A percentile compares a stretch with the other conserved stretches of the same genome.
These are phyloP conservation scores for Fusarium scirpi DNA, from an alignment of 2,329 filamentous ascomycete species.

Conservation along the genomic window DNA sequence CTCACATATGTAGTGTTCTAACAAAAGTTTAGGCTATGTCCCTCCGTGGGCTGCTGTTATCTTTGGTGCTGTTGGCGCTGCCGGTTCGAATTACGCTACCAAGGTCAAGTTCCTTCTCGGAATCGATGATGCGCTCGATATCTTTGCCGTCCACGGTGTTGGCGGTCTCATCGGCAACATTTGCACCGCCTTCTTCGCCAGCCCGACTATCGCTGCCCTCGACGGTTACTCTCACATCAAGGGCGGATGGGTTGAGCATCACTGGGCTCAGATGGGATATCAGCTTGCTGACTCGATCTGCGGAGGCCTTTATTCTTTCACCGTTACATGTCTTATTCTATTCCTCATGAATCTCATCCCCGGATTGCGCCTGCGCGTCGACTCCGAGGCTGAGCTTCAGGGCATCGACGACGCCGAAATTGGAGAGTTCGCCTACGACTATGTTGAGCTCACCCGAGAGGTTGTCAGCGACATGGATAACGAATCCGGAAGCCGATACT, in stretches of 20 bases:
- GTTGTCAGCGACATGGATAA: constrained; percentile 61
- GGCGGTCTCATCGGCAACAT: constrained; percentile 85
- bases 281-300: constrained; percentile 85
- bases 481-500: constrained; percentile 59
- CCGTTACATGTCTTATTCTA: constrained; percentile 81
- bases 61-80: constrained; percentile 80
- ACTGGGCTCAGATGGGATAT: constrained; percentile 87
- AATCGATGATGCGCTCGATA: constrained; percentile 88
- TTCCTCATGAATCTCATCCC: constrained; percentile 84
- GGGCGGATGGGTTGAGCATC: constrained; percentile 84
- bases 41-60: constrained; percentile 86
- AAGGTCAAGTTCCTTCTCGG: constrained; percentile 88
- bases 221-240: constrained; percentile 75
- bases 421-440: constrained; percentile 96
- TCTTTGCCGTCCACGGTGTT: constrained; percentile 85
- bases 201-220: constrained; percentile 84
- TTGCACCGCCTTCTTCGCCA: constrained; percentile 84
- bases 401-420: constrained; percentile 92
- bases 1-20: constrained; percentile 14
- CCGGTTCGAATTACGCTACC: constrained; percentile 88
- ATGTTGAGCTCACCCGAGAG: constrained; percentile 81
- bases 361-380: constrained; percentile 78
- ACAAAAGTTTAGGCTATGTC: constrained; percentile 68
- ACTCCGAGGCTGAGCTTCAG: constrained; percentile 82
- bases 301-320: constrained; percentile 83